These are phyloP conservation scores for Talaromyces sp. DNA, from an alignment of 2,329 filamentous ascomycete genomes.

Conservation along the genomic window DNA sequence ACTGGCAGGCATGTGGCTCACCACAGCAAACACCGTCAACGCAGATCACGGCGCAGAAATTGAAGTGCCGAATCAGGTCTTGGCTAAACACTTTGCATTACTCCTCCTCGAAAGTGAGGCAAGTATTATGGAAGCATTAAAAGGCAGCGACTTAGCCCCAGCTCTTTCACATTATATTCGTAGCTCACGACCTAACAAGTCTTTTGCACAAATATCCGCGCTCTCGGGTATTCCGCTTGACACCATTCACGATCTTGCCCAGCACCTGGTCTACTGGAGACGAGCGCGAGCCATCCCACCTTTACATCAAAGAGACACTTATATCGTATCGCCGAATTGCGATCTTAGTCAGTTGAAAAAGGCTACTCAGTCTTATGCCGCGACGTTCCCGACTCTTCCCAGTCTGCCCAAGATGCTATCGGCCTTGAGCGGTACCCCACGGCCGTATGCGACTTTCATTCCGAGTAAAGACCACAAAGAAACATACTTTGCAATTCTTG, in stretches of 20 bases:
- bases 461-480: conserved; percentile 83
- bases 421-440: conserved; percentile 72
- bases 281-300: conserved; percentile 88
- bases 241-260: conserved; percentile 81
- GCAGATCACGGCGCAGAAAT: conserved; percentile 64
- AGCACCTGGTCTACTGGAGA: conserved; percentile 94
- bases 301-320: conserved; percentile 82
- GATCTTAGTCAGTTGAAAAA: conserved; percentile 67
- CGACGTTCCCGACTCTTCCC: conserved; percentile 77
- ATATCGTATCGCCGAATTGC: conserved; percentile 87
- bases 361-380: conserved; percentile 69
- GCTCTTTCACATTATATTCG: conserved; percentile 71
- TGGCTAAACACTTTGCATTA: conserved; percentile 83
- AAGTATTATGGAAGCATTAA: conserved; percentile 67
- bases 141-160: conserved; percentile 67
- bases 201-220: conserved; percentile 67
- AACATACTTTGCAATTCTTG: conserved; percentile 84
- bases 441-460: conserved; percentile 77
- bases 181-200: conserved; percentile 58
- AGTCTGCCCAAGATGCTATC: conserved; percentile 83
- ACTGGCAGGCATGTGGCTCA: conserved; percentile 76
- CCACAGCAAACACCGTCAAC: conserved; percentile 76
- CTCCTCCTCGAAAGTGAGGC: conserved; percentile 80
- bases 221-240: conserved; percentile 63
- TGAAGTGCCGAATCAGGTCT: conserved; percentile 48